These are phyloP conservation scores for Graphilbum ipis-grandicollis DNA, from an alignment of 2,329 filamentous ascomycete species.

Conservation along the genomic window DNA sequence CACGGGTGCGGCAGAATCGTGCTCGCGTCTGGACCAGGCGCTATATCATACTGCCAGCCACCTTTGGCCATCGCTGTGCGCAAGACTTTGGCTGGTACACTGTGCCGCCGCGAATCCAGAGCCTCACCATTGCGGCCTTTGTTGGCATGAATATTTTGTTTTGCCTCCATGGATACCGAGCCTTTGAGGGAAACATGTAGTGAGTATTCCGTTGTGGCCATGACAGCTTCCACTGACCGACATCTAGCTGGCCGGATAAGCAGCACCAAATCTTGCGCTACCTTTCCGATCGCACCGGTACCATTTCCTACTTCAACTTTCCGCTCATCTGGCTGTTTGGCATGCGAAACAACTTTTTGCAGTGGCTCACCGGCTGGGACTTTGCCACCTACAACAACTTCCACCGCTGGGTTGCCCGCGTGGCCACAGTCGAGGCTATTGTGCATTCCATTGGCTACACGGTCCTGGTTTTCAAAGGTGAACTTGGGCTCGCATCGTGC, in stretches of 20 bases:
- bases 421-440: constrained; percentile 43
- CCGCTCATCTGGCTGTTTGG: constrained; percentile 30
- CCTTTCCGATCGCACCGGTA: constrained; percentile 10
- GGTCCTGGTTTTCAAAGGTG: constrained; percentile 16
- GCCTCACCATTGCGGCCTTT: constrained; percentile 6
- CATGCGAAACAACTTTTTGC: constrained; percentile 46
- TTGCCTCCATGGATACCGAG: constrained; percentile 6
- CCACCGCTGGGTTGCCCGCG: constrained; percentile 47
- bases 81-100: constrained; percentile 22
- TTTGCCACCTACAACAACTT: constrained; percentile 50
- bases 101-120: constrained; percentile 10
- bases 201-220: no score
- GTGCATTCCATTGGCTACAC: constrained; percentile 45
- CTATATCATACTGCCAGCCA: constrained; percentile 12
- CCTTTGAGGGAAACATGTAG: constrained; percentile 9
- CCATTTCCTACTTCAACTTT: constrained; percentile 7
- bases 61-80: constrained; percentile 24
- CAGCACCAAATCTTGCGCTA: constrained; percentile 7
- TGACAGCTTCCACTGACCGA: no score
- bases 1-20: neutral
- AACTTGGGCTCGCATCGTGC: neutral
- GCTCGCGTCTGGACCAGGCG: constrained; percentile 4
- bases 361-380: constrained; percentile 53
- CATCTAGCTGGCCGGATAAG: constrained; percentile 3
- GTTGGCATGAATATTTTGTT: constrained; percentile 5